Evolutionary conservation across 768 basidiomycete species (phyloP), one percentile per base, ranked within the genome.

Genomic region (Mycena olivaceomarginata): DNA sequence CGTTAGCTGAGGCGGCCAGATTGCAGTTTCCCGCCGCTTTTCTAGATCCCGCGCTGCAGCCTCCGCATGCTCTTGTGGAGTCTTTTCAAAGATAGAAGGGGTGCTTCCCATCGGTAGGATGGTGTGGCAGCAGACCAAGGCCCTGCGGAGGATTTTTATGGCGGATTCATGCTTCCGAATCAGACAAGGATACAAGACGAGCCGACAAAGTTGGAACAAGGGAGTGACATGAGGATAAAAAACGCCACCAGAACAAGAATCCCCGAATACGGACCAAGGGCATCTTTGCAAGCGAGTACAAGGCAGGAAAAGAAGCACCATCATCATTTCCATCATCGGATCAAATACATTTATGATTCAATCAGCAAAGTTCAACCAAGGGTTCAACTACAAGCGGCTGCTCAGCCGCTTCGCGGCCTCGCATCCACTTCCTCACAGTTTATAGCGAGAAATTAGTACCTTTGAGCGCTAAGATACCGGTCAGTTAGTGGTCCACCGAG

Each of bases 41-140:
- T 79, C 77, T 25, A 79, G n/a, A 15, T 43, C 40, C 11, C 63
- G 70, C 1, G 77, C 53, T 5, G 70, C 56, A 6, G 39, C 62
- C 0, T 31, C 66, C 2, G 74, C 74, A 72, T 79, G 74, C 43
- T 79, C 77, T 45, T 76, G 70, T 10, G 77, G 77, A 1, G 71
- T 64, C 16, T 7, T 31, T 7, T 79, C 74, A n/a, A 79, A 67
- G 37, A 79, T 39, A 8, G 72, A 70, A n/a, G 70, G 66, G 4
- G 22, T 65, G n/a, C 20, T 68, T 5, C 75, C 75, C 70, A 77
- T 77, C n/a, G n/a, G 51, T 53, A 11, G 16, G 12, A 39, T 53
- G 18, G 22, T 12, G 41, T 8, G 40, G 20, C 63, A 16, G 31
- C 4, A 40, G 41, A 11, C 8, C 10, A 63, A 37, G 43, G 25